Conservation (phyloP, 345 rosid species). For the Ceriops zippeliana region DNA sequence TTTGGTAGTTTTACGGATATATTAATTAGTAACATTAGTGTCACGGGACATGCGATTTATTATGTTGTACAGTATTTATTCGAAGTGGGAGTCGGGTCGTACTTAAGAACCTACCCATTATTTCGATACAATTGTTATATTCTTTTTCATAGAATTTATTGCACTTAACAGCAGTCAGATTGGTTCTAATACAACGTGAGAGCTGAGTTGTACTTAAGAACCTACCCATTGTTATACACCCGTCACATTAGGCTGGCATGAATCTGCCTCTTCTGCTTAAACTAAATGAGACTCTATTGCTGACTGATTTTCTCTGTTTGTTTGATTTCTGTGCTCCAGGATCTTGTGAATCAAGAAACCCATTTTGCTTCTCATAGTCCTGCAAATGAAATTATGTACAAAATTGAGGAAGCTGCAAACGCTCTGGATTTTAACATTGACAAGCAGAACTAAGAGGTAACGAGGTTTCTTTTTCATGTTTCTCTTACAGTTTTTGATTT, state of each 20-base stretch:
- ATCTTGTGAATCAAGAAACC: conserved; percentile 74
- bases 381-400: conserved; percentile 76
- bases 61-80: no score
- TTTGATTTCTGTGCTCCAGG: conserved; percentile 35
- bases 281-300: not conserved
- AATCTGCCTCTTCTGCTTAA: not conserved
- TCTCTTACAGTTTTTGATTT: not conserved
- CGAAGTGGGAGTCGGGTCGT: no score
- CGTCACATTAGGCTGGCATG: not conserved
- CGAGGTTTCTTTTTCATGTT: not conserved
- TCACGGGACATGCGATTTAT: no score
- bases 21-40: not conserved
- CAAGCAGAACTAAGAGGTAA: conserved; percentile 79
- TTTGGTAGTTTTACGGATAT: not conserved
- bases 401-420: conserved; percentile 90
- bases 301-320: not conserved
- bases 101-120: no score
- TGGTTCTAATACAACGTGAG: no score
- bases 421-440: conserved; percentile 84
- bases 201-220: no score
- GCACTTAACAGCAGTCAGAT: no score
- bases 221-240: no score
- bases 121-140: no score
- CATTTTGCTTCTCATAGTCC: conserved; percentile 73
- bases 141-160: no score